These are phyloP conservation scores for Smallanthus sonchifolius DNA, from an alignment of 129 eudicot genomes.

Conservation along the genomic window DNA sequence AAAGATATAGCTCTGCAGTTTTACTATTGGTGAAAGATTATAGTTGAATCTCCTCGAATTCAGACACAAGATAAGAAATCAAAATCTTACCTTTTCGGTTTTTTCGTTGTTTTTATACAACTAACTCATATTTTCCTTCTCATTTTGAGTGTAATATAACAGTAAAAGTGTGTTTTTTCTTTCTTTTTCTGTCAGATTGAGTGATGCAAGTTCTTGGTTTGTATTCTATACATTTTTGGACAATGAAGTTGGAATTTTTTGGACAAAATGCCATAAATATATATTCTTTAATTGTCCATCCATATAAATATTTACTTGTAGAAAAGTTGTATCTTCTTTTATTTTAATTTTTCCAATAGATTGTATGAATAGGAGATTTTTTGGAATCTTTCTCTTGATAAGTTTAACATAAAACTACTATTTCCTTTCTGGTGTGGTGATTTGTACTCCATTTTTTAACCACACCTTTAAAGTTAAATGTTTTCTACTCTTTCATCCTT, in stretches of 20 bases:
- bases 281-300: constrained; percentile 11
- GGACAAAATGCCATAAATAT: not conserved
- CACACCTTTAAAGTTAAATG: too few relatives aligned
- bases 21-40: not conserved
- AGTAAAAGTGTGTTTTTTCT: not conserved
- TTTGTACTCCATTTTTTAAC: too few relatives aligned
- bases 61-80: constrained; percentile 2
- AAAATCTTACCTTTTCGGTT: not conserved
- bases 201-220: constrained; percentile 24
- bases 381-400: not conserved
- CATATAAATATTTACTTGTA: not conserved
- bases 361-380: not conserved
- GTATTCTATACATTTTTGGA: constrained; percentile 13
- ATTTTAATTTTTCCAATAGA: not conserved
- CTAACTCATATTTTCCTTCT: not conserved
- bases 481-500: too few relatives aligned
- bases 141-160: constrained; percentile 13
- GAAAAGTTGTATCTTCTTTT: not conserved
- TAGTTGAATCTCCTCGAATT: not conserved
- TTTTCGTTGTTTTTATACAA: constrained; percentile 1
- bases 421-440: too few relatives aligned
- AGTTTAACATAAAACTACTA: not conserved
- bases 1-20: not conserved
- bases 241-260: not conserved
- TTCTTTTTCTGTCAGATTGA: constrained; percentile 1